phyloP scores from a whole-genome alignment of 169 alveolate species.

The Plasmodium coatneyi region DNA sequence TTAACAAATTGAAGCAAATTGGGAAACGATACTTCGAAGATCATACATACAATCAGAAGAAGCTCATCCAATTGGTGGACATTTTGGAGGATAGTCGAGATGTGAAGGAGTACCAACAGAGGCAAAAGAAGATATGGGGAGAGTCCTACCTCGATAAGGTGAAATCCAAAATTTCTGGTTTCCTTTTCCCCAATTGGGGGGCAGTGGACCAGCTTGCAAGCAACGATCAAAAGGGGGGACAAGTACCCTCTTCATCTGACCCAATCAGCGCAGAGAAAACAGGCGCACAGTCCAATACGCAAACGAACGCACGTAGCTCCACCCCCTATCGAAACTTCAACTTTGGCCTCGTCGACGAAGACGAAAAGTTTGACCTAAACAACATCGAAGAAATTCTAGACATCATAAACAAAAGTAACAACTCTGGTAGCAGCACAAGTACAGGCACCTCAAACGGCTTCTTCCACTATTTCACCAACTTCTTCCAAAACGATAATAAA shows the following conservation, averaged over 20 bases:
- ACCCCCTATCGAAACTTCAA: slow-evolving; percentile 36
- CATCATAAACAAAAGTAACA: slow-evolving; percentile 48
- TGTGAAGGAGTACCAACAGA: slow-evolving; percentile 68
- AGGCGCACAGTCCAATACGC: background rate
- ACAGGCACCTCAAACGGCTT: slow-evolving; percentile 62
- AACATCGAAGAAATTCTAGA: slow-evolving; percentile 75
- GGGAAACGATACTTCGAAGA: slow-evolving; percentile 79
- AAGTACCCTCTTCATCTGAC: background rate
- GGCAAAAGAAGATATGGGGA: slow-evolving; percentile 60
- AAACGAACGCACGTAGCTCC: background rate
- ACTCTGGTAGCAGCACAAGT: slow-evolving; percentile 5
- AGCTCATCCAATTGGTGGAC: slow-evolving; percentile 62
- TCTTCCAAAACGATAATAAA: slow-evolving; percentile 51
- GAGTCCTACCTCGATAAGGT: background rate
- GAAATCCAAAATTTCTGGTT: slow-evolving; percentile 22
- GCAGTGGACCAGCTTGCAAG: background rate
- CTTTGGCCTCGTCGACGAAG: slow-evolving; percentile 42
- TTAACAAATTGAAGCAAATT: slow-evolving; percentile 67
- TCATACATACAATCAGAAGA: slow-evolving; percentile 50
- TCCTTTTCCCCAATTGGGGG: slow-evolving; percentile 10
- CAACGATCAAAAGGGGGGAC: background rate
- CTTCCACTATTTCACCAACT: slow-evolving; percentile 49
- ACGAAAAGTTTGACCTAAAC: slow-evolving; percentile 32
- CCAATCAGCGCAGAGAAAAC: background rate
- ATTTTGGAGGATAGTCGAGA: slow-evolving; percentile 75